These are phyloP conservation scores for Candida cerambycidarum DNA, from an alignment of 805 yeast genomes.

Conservation along the genomic window DNA sequence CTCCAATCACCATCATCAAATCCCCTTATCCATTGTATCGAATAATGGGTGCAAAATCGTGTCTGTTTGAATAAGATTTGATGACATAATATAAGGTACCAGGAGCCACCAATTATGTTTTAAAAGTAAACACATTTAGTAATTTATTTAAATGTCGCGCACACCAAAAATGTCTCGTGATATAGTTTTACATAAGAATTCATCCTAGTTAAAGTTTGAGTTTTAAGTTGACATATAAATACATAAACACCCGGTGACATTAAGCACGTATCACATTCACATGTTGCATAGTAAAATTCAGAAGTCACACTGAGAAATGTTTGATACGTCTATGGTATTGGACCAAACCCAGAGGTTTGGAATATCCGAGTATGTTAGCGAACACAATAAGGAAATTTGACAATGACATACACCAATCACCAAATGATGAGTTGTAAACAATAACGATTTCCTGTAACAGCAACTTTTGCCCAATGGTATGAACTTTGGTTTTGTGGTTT, in stretches of 20 bases:
- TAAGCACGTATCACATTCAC: neutral
- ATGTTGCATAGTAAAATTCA: too few species aligned
- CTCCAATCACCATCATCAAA: neutral
- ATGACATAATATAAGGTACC: neutral
- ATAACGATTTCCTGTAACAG: neutral
- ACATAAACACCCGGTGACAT: too few species aligned
- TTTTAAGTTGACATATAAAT: too few species aligned
- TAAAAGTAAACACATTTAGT: neutral
- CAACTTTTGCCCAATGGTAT: neutral
- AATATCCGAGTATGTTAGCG: neutral
- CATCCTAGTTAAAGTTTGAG: neutral
- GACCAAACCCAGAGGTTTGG: neutral
- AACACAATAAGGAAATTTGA: neutral
- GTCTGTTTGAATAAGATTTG: neutral
- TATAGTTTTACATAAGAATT: neutral
- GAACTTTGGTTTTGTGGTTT: too few species aligned
- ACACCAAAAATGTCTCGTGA: neutral
- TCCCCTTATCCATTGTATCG: neutral
- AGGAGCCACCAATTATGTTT: neutral
- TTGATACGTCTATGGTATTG: neutral
- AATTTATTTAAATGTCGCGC: neutral
- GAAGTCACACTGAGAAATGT: too few species aligned
- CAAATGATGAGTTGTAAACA: constrained; percentile 3
- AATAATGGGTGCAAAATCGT: neutral
- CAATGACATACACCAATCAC: neutral